Conservation (phyloP, 2,329 filamentous ascomycete genomes). For the Fusarium scirpi region DNA sequence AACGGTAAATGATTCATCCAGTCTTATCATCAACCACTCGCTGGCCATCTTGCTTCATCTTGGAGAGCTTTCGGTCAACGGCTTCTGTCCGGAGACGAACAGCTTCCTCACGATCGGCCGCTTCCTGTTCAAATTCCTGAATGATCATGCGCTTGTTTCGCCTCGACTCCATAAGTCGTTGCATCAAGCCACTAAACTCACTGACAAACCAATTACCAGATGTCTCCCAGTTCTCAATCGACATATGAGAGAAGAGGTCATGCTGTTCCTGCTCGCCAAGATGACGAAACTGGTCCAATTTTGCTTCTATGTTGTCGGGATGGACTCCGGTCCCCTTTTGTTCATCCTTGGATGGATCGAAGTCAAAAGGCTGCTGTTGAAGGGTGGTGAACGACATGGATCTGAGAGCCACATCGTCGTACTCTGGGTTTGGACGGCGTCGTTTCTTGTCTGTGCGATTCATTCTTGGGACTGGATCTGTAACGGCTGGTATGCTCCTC, state of each 20-base stretch:
- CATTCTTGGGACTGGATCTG: slow-evolving; percentile 7
- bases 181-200: slow-evolving; percentile 64
- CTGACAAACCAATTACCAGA: slow-evolving; percentile 71
- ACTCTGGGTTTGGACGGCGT: slow-evolving; percentile 62
- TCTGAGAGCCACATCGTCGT: slow-evolving; percentile 67
- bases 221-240: slow-evolving; percentile 68
- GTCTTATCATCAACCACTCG: slow-evolving; percentile 63
- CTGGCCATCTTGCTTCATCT: slow-evolving; percentile 68
- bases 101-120: slow-evolving; percentile 65
- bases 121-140: slow-evolving; percentile 65
- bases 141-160: slow-evolving; percentile 63
- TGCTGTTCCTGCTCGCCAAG: slow-evolving; percentile 61
- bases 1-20: slow-evolving; percentile 20
- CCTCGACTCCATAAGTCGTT: slow-evolving; percentile 61
- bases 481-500: slow-evolving; percentile 42
- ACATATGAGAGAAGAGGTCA: slow-evolving; percentile 65
- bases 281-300: slow-evolving; percentile 63
- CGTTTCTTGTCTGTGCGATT: slow-evolving; percentile 54
- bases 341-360: slow-evolving; percentile 63
- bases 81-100: slow-evolving; percentile 65
- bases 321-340: slow-evolving; percentile 52
- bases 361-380: slow-evolving; percentile 66
- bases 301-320: slow-evolving; percentile 60
- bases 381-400: slow-evolving; percentile 66
- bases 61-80: slow-evolving; percentile 66